Percentiles rank a stretch among this genome's conserved stretches.
Evolutionary conservation across 2,329 filamentous ascomycete species (phyloP).

Genomic region (Penicillium sp.): DNA sequence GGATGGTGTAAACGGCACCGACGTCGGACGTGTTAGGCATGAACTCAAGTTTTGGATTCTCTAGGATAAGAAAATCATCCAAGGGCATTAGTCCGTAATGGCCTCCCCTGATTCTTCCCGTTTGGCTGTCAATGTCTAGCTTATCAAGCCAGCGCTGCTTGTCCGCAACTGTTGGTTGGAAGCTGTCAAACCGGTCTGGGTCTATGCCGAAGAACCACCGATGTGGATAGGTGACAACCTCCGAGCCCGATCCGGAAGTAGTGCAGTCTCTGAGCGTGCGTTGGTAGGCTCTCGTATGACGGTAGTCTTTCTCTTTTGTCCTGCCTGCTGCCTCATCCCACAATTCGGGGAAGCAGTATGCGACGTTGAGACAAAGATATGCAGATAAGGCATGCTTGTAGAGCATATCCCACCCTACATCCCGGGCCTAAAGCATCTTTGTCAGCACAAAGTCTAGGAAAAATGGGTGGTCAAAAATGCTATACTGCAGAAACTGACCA

Average conservation of each 20-base stretch:
- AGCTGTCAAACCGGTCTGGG: neutral
- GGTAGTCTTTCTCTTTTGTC: conserved; percentile 5
- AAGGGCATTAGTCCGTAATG: conserved; percentile 5
- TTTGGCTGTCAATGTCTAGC: neutral
- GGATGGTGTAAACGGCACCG: neutral
- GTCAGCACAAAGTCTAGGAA: neutral
- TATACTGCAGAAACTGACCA: neutral
- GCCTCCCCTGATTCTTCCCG: neutral
- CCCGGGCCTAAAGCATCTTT: neutral
- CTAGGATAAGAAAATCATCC: conserved; percentile 7
- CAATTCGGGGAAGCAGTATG: conserved; percentile 3
- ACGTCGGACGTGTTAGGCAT: neutral
- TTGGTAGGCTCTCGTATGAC: conserved; percentile 5
- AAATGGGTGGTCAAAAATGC: neutral
- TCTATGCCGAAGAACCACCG: conserved; percentile 9
- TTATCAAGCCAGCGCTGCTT: neutral
- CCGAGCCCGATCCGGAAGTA: neutral
- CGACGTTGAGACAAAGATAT: conserved; percentile 6
- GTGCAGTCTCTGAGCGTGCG: neutral
- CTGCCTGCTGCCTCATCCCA: conserved; percentile 2
- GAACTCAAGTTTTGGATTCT: neutral
- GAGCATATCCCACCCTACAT: conserved; percentile 1
- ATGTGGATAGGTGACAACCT: neutral
- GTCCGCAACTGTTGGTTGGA: neutral
- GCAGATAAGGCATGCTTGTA: neutral